These are phyloP conservation scores for Echites panduratus DNA, from an alignment of 257 asterid species.

Conservation along the genomic window DNA sequence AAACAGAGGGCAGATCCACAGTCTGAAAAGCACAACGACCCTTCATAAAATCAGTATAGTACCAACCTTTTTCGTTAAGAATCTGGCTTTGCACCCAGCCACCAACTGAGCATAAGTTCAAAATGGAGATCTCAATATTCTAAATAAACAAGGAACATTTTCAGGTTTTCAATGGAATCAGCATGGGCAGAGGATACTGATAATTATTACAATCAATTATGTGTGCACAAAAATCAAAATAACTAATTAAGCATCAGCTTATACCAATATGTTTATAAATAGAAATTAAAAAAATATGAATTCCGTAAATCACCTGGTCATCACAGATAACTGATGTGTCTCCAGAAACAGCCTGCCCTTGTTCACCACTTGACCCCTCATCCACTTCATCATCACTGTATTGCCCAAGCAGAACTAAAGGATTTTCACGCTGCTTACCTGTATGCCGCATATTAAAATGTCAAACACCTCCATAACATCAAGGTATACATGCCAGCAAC, in stretches of 20 bases:
- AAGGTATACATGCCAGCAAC: constrained; percentile 16
- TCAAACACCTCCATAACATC: constrained; percentile 31
- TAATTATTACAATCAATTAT: neutral
- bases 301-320: constrained; percentile 48
- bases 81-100: neutral
- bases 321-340: constrained; percentile 33
- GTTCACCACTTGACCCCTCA: constrained; percentile 40
- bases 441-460: constrained; percentile 33
- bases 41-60: neutral
- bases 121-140: neutral
- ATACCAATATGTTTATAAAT: neutral
- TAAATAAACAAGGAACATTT: neutral
- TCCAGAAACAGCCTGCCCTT: constrained; percentile 28
- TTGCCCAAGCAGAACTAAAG: constrained; percentile 82
- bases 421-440: constrained; percentile 68
- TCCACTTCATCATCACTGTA: constrained; percentile 93
- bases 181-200: neutral
- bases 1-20: constrained; percentile 6
- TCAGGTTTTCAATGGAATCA: neutral
- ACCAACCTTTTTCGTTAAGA: neutral
- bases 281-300: neutral
- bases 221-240: neutral
- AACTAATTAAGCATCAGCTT: neutral
- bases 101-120: neutral
- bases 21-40: neutral